Conservation (phyloP, 2,329 filamentous ascomycete species). For the Fusarium sp. region DNA sequence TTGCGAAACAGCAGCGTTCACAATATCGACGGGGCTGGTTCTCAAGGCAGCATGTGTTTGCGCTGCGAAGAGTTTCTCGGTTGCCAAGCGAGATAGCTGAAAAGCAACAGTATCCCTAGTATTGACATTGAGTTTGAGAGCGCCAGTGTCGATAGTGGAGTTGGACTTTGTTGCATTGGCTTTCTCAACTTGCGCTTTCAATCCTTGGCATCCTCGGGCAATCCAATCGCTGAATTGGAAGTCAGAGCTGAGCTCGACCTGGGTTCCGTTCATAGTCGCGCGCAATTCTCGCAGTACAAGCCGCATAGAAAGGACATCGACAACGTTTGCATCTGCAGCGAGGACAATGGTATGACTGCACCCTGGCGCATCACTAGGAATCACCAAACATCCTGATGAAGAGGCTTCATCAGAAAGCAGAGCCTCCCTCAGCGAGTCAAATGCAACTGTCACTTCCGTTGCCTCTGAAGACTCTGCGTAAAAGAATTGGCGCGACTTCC, state of each 20-base stretch:
- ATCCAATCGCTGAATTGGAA: conserved; percentile 6
- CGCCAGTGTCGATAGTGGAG: neutral
- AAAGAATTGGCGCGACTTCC: conserved; percentile 8
- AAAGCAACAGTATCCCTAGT: neutral
- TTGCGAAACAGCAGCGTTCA: conserved; percentile 7
- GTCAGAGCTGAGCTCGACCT: conserved; percentile 4
- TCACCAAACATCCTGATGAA: conserved; percentile 2
- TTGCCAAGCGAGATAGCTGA: neutral
- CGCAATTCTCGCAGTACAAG: conserved; percentile 7
- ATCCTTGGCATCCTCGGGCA: neutral
- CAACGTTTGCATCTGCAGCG: conserved; percentile 14
- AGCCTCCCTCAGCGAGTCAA: conserved; percentile 3
- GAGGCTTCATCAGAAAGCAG: neutral
- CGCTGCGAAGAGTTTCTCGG: conserved; percentile 4
- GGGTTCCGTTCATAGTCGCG: neutral
- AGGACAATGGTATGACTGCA: conserved; percentile 3
- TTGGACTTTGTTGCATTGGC: conserved; percentile 4
- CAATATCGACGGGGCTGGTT: conserved; percentile 8
- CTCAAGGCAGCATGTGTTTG: conserved; percentile 1
- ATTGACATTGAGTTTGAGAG: conserved; percentile 7
- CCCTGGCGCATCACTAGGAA: conserved; percentile 7
- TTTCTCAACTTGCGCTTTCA: conserved; percentile 3
- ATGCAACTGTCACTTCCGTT: conserved; percentile 5
- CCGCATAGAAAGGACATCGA: conserved; percentile 8
- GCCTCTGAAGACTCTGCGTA: conserved; percentile 1